Base-by-base conservation (phyloP, 306 rosid genomes). In the Quercus rubra region DNA sequence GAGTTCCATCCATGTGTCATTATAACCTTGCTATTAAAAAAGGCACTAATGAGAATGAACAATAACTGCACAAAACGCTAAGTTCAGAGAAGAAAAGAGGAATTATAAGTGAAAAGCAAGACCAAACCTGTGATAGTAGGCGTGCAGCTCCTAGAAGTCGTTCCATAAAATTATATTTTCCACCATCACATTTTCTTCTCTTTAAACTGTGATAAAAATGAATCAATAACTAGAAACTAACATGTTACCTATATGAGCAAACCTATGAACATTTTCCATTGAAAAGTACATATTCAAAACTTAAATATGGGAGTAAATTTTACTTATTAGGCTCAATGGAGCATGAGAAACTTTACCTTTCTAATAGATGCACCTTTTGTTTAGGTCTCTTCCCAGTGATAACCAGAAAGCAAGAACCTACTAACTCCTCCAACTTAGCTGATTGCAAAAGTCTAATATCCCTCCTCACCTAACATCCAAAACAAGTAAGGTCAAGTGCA, bases 101-200 rank as follows among this genome's bases (percentile, higher is more conserved):
- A 13, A n/a, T 33, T 23, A 51, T 62, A 23, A 59, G 66, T n/a
- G 49, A 69, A 83, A 77, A 49, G 41, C 21, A 73, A 59, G 59
- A 57, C 59, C 23, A 73, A 72, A 95, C 99, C 99, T 89, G 87
- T 17, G 88, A 83, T 21, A 92, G 83, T 73, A 95, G 77, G 27
- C 94, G 91, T 63, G 92, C 92, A 77, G 89, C 93, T 83, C 97
- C 99, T 57, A 90, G 55, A 79, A 94, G 89, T 66, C 87, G 90
- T 73, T 94, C 99, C 97, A 92, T 73, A 78, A 94, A 92, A 81
- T 89, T 90, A 74, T 81, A 78, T 58, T 82, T 90, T 71, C 86
- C 92, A 79, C 80, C 71, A 30, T 89, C 84, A 71, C 88, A 85
- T 85, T 91, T 95, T 79, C 93, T 87, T 87, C 90, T 89, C 84